These are phyloP conservation scores for Fagus crenata DNA, from an alignment of 306 rosid genomes.

Conservation along the genomic window DNA sequence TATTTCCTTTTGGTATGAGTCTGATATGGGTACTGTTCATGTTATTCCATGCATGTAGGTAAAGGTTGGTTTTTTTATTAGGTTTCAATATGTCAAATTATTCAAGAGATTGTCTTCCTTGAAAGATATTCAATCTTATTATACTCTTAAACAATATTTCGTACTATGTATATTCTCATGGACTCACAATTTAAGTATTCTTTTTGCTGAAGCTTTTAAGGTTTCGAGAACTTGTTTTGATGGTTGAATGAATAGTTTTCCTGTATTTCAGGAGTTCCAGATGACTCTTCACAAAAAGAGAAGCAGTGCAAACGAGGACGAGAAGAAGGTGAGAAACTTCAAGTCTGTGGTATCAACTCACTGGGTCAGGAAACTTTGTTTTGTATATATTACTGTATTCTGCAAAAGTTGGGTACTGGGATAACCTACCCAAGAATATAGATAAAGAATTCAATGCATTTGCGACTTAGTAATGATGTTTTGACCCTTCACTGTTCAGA, in stretches of 20 bases:
- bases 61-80: constrained; percentile 1
- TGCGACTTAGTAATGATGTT: neutral
- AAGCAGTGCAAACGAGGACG: constrained; percentile 18
- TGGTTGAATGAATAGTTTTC: constrained; percentile 6
- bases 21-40: neutral
- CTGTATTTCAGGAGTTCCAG: constrained; percentile 12
- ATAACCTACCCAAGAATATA: too few species aligned
- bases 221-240: neutral
- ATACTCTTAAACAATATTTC: neutral
- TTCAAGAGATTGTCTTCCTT: neutral
- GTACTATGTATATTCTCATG: neutral
- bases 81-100: constrained; percentile 7
- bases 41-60: neutral
- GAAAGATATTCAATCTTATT: neutral
- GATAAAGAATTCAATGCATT: too few species aligned
- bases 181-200: too few species aligned
- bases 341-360: neutral
- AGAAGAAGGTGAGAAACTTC: constrained; percentile 30
- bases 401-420: neutral
- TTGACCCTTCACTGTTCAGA: constrained; percentile 1
- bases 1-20: neutral
- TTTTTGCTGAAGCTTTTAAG: neutral
- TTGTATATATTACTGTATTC: too few species aligned
- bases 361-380: too few species aligned
- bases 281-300: constrained; percentile 25